Percentiles rank a stretch among this genome's conserved stretches.
Evolutionary conservation across 2,329 filamentous ascomycete species (phyloP).

Genomic region (Beauveria brongniartii): DNA sequence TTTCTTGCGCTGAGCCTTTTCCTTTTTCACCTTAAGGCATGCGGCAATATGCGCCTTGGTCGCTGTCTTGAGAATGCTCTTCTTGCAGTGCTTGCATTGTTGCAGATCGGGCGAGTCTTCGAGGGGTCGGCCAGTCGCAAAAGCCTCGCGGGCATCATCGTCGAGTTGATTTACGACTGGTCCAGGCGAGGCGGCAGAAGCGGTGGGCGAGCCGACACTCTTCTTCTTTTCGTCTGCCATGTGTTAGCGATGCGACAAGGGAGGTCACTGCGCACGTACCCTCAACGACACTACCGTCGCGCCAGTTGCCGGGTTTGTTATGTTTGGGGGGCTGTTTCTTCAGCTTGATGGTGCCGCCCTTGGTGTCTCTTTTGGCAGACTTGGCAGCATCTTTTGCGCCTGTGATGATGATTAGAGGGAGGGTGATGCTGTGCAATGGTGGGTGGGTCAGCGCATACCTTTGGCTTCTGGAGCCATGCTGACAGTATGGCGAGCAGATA

Average conservation of each 20-base stretch:
- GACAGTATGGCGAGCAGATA: neutral
- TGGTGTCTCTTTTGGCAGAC: conserved; percentile 47
- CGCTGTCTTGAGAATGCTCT: conserved; percentile 67
- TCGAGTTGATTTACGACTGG: conserved; percentile 63
- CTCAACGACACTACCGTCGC: conserved; percentile 55
- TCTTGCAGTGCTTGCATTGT: conserved; percentile 91
- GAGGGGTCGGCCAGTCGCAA: conserved; percentile 72
- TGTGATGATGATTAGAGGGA: conserved; percentile 16
- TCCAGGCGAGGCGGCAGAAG: conserved; percentile 39
- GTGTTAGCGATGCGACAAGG: neutral
- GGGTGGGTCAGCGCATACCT: conserved; percentile 3
- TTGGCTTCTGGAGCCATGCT: conserved; percentile 12
- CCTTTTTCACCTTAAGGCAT: conserved; percentile 78
- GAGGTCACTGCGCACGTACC: conserved; percentile 35
- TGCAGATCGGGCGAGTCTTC: conserved; percentile 73
- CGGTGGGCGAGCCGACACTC: conserved; percentile 34
- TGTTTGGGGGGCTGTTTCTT: conserved; percentile 57
- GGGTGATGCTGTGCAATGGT: neutral
- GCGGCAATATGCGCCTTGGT: conserved; percentile 74
- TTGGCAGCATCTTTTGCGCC: conserved; percentile 53
- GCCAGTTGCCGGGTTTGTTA: conserved; percentile 63
- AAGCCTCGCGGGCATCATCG: conserved; percentile 67
- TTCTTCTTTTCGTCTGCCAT: conserved; percentile 46
- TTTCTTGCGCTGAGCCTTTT: conserved; percentile 70
- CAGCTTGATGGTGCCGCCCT: conserved; percentile 49